Conservation (phyloP, 768 basidiomycete genomes). For the Agaricus bisporus region DNA sequence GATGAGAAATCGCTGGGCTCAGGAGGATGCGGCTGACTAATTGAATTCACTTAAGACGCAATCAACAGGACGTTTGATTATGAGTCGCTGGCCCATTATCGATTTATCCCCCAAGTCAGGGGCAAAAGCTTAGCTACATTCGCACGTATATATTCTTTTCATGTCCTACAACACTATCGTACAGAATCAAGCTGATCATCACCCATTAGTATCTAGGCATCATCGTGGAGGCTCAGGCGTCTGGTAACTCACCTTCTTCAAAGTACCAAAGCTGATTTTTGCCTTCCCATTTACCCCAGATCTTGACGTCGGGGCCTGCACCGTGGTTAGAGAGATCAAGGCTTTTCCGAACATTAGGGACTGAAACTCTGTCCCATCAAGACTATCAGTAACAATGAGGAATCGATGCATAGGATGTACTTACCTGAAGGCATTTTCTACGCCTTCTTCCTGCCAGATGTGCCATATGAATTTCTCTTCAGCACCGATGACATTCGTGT, state of each 20-base stretch:
- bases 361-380: constrained; percentile 26
- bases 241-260: constrained; percentile 13
- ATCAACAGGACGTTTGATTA: no score
- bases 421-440: constrained; percentile 15
- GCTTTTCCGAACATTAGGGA: constrained; percentile 26
- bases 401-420: constrained; percentile 11
- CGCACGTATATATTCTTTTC: no score
- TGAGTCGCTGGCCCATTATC: no score
- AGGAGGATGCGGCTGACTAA: no score
- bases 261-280: constrained; percentile 31
- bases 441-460: constrained; percentile 27
- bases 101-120: no score
- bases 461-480: constrained; percentile 27
- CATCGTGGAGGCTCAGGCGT: background rate
- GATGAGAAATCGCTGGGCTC: no score
- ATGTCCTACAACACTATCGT: background rate
- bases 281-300: constrained; percentile 37
- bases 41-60: no score
- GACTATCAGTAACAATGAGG: background rate
- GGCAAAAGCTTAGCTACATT: no score
- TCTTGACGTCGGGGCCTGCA: constrained; percentile 32
- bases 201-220: no score
- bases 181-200: background rate
- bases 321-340: constrained; percentile 38
- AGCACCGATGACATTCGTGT: constrained; percentile 22